phyloP scores from a whole-genome alignment of 1,139 yeast genomes.

The Hyphopichia buzzinii region DNA sequence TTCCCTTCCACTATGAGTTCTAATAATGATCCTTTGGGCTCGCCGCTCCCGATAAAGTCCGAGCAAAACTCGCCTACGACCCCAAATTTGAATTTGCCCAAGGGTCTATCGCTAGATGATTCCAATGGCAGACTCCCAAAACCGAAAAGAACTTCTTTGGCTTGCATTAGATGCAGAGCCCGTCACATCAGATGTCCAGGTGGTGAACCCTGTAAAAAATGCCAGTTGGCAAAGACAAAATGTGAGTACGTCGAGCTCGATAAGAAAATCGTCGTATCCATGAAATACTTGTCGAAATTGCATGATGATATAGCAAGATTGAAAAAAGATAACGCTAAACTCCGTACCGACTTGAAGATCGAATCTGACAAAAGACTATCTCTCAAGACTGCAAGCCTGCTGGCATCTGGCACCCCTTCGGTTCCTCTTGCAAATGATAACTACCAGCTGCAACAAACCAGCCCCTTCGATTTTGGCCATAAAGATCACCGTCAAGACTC shows the following conservation, averaged over 20 bases:
- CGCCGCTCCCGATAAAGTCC: slow-evolving; percentile 4
- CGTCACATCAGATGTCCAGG: slow-evolving; percentile 83
- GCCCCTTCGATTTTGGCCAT: not conserved
- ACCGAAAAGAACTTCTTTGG: slow-evolving; percentile 36
- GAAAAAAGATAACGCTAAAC: slow-evolving; percentile 52
- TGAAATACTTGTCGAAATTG: slow-evolving; percentile 66
- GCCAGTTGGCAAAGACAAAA: slow-evolving; percentile 53
- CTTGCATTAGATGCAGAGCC: slow-evolving; percentile 70
- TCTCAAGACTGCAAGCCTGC: slow-evolving; percentile 2
- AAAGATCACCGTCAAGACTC: not conserved
- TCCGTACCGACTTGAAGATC: slow-evolving; percentile 46
- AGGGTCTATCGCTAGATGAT: not conserved
- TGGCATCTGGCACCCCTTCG: not conserved
- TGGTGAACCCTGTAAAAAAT: slow-evolving; percentile 71
- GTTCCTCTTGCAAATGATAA: not conserved
- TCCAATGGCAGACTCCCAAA: slow-evolving; percentile 8
- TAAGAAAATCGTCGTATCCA: slow-evolving; percentile 72
- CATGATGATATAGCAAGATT: slow-evolving; percentile 63
- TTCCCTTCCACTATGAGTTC: not conserved
- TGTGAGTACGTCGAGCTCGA: slow-evolving; percentile 82
- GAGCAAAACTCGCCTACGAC: not conserved
- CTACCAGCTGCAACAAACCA: too few species aligned
- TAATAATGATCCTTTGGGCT: not conserved
- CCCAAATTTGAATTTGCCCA: not conserved
- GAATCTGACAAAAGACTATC: slow-evolving; percentile 16